A percentile compares a stretch with the other conserved stretches of the same genome.
phyloP scores from a whole-genome alignment of 148 eudicot species.

The Cornus kousa region DNA sequence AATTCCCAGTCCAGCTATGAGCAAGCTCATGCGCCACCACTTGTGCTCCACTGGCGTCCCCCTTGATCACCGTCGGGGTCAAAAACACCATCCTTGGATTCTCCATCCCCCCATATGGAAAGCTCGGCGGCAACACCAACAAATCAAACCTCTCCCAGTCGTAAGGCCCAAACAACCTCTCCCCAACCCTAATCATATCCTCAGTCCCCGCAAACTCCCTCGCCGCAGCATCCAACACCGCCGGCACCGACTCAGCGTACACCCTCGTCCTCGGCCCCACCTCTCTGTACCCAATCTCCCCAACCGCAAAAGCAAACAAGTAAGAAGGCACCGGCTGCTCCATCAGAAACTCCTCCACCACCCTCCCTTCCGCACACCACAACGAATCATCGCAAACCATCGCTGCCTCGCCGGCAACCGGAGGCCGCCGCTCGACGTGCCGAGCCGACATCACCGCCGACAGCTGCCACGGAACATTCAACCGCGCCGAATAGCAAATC shows the following conservation, averaged over 20 bases:
- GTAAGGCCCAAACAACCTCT: slow-evolving; percentile 80
- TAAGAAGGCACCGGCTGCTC: slow-evolving; percentile 95
- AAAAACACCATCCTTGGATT: slow-evolving; percentile 96
- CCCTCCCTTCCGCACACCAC: slow-evolving; percentile 85
- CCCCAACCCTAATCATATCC: slow-evolving; percentile 93
- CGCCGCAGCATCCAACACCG: slow-evolving; percentile 72
- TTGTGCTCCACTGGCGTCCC: slow-evolving; percentile 93
- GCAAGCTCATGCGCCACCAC: slow-evolving; percentile 99
- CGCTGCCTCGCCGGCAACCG: slow-evolving; percentile 58
- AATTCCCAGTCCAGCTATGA: slow-evolving; percentile 99
- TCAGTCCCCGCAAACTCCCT: slow-evolving; percentile 89
- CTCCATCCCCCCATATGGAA: slow-evolving; percentile 99
- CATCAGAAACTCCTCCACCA: slow-evolving; percentile 95
- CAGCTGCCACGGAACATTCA: slow-evolving; percentile 63
- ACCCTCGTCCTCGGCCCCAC: slow-evolving; percentile 96
- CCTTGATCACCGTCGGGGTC: slow-evolving; percentile 94
- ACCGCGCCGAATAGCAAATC: slow-evolving; percentile 47
- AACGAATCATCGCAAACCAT: slow-evolving; percentile 61
- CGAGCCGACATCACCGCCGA: slow-evolving; percentile 84
- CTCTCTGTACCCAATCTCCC: slow-evolving; percentile 72
- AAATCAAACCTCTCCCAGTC: slow-evolving; percentile 99
- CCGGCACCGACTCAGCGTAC: slow-evolving; percentile 66
- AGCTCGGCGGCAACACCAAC: slow-evolving; percentile 93
- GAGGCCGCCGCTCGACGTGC: slow-evolving; percentile 63
- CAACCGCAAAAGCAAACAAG: slow-evolving; percentile 95